A percentile compares a stretch with the other conserved stretches of the same genome.
phyloP scores from a whole-genome alignment of 1,284 basidiomycete genomes.

The Ceratobasidium papillatum region DNA sequence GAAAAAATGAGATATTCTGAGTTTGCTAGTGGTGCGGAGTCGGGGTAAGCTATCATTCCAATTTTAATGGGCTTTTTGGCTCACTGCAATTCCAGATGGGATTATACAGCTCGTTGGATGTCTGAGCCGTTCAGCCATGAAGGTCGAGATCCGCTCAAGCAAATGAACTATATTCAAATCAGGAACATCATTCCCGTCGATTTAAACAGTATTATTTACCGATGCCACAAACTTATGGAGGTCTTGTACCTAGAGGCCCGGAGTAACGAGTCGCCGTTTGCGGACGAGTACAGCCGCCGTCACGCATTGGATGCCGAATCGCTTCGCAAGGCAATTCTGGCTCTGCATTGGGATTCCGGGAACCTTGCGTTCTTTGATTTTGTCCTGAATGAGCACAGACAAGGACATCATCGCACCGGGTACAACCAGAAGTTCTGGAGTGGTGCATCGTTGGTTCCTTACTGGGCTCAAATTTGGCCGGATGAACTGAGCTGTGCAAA shows the following conservation, averaged over 20 bases:
- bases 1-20: not conserved
- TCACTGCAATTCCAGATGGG: not conserved
- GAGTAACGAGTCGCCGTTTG: slow-evolving; percentile 53
- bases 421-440: slow-evolving; percentile 61
- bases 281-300: slow-evolving; percentile 16
- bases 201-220: slow-evolving; percentile 85
- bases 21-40: slow-evolving; percentile 16
- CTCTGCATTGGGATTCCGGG: slow-evolving; percentile 83
- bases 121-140: not conserved
- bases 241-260: slow-evolving; percentile 63
- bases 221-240: slow-evolving; percentile 69
- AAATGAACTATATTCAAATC: slow-evolving; percentile 49
- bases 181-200: slow-evolving; percentile 76
- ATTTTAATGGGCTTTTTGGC: not conserved
- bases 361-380: slow-evolving; percentile 92
- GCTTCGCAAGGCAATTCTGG: slow-evolving; percentile 76
- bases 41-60: not conserved
- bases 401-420: slow-evolving; percentile 55
- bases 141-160: not conserved
- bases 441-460: slow-evolving; percentile 82
- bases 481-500: slow-evolving; percentile 59
- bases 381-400: slow-evolving; percentile 54
- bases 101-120: slow-evolving; percentile 19
- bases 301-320: slow-evolving; percentile 60
- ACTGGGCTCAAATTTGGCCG: slow-evolving; percentile 88